Percentiles rank a stretch among this genome's conserved stretches.
Evolutionary conservation across 2,329 filamentous ascomycete genomes (phyloP).

Genomic region (Sclerotinia spermophila): DNA sequence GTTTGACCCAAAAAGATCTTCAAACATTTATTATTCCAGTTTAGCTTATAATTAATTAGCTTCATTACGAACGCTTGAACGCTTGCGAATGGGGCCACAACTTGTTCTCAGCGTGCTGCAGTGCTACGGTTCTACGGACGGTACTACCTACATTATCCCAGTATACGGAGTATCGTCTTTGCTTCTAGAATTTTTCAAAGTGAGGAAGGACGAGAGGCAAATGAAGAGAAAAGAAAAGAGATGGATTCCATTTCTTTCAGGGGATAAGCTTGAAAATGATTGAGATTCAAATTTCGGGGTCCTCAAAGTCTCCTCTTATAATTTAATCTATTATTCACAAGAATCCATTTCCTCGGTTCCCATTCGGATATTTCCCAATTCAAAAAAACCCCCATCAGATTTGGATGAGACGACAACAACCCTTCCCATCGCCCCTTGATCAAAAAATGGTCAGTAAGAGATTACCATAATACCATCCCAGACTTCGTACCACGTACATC

Average conservation of each 20-base stretch:
- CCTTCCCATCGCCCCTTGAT: neutral
- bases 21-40: neutral
- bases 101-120: neutral
- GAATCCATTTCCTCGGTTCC: neutral
- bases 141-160: neutral
- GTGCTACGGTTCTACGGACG: neutral
- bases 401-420: neutral
- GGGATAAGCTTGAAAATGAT: neutral
- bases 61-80: neutral
- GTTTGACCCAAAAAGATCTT: neutral
- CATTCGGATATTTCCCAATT: neutral
- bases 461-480: slow-evolving; percentile 7
- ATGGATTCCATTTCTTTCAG: neutral
- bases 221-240: neutral
- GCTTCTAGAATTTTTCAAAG: slow-evolving; percentile 4
- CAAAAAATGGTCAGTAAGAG: neutral
- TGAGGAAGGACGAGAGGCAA: neutral
- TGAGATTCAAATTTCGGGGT: slow-evolving; percentile 1
- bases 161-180: neutral
- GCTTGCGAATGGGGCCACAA: neutral
- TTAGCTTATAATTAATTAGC: neutral
- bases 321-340: slow-evolving; percentile 4
- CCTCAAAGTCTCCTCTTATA: neutral
- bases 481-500: neutral
- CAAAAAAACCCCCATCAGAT: neutral